Percentiles rank a stretch among this genome's conserved stretches.
Evolutionary conservation across 192 early-diverging fungal species (phyloP).

Genomic region (Backusella luteola): DNA sequence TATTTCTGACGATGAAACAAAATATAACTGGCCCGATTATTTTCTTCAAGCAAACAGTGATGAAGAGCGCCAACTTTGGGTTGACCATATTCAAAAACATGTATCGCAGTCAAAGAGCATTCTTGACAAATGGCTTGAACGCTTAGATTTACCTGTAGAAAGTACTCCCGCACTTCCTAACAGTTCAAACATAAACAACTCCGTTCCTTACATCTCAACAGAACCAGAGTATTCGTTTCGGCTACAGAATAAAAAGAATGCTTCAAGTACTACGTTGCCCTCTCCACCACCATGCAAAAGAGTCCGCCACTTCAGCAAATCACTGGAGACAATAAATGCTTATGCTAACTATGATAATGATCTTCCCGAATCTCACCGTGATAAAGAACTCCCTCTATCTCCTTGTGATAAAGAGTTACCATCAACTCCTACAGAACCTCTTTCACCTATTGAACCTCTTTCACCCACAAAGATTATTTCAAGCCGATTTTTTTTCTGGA

Average conservation of each 20-base stretch:
- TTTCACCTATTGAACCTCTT: neutral
- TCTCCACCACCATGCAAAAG: neutral
- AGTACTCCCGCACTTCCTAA: neutral
- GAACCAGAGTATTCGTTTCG: neutral
- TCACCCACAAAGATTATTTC: neutral
- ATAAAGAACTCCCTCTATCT: slow-evolving; percentile 4
- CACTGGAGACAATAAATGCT: neutral
- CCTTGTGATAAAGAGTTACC: neutral
- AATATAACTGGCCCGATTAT: slow-evolving; percentile 17
- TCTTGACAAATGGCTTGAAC: slow-evolving; percentile 36
- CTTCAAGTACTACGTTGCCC: neutral
- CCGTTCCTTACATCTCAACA: neutral
- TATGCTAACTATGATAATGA: neutral
- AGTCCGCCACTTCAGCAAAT: neutral
- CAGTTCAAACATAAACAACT: neutral
- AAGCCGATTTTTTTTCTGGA: neutral
- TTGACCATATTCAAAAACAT: slow-evolving; percentile 11
- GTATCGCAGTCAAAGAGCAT: slow-evolving; percentile 16
- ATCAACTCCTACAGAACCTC: neutral
- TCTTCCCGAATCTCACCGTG: neutral
- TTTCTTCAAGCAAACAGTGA: slow-evolving; percentile 19
- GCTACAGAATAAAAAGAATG: slow-evolving; percentile 5
- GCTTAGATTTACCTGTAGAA: slow-evolving; percentile 24
- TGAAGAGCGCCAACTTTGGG: slow-evolving; percentile 22
- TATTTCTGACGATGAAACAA: slow-evolving; percentile 13